A percentile compares a stretch with the other conserved stretches of the same genome.
phyloP scores from a whole-genome alignment of 2,329 filamentous ascomycete genomes.

The Colletotrichum tamarilloi region DNA sequence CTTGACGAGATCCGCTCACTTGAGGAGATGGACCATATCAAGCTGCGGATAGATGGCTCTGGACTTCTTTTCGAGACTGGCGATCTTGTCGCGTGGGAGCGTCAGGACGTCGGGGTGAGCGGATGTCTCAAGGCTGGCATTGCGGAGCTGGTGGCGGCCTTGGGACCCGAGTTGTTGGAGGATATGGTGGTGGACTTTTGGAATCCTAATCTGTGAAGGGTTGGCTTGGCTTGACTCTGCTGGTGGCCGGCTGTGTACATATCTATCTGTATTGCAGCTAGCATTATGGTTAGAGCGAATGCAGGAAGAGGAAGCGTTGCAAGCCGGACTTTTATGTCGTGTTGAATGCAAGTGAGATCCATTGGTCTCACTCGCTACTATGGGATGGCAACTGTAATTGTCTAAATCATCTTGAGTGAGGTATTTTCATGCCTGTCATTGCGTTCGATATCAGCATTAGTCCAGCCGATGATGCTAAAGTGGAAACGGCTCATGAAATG shows the following conservation, averaged over 20 bases:
- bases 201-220: slow-evolving; percentile 8
- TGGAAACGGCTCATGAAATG: too few species aligned
- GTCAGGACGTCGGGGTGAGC: slow-evolving; percentile 53
- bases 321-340: neutral
- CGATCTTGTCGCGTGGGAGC: slow-evolving; percentile 70
- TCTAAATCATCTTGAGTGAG: too few species aligned
- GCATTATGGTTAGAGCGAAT: neutral
- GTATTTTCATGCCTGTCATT: too few species aligned
- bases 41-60: slow-evolving; percentile 58
- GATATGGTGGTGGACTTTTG: slow-evolving; percentile 69
- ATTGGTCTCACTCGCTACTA: too few species aligned
- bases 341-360: neutral
- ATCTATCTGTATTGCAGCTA: neutral
- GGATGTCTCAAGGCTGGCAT: slow-evolving; percentile 70
- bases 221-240: neutral
- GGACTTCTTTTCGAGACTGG: slow-evolving; percentile 54
- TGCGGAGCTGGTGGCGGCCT: slow-evolving; percentile 73
- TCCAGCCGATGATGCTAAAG: too few species aligned
- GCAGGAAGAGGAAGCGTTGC: neutral
- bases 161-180: slow-evolving; percentile 70
- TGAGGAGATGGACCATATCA: slow-evolving; percentile 68
- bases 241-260: too few species aligned
- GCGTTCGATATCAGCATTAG: too few species aligned
- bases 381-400: too few species aligned
- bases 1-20: slow-evolving; percentile 65